Percentiles rank a stretch among this genome's conserved stretches.
These are phyloP conservation scores for Coemansia sp. DNA, from an alignment of 192 early-diverging fungal genomes.

Conservation along the genomic window DNA sequence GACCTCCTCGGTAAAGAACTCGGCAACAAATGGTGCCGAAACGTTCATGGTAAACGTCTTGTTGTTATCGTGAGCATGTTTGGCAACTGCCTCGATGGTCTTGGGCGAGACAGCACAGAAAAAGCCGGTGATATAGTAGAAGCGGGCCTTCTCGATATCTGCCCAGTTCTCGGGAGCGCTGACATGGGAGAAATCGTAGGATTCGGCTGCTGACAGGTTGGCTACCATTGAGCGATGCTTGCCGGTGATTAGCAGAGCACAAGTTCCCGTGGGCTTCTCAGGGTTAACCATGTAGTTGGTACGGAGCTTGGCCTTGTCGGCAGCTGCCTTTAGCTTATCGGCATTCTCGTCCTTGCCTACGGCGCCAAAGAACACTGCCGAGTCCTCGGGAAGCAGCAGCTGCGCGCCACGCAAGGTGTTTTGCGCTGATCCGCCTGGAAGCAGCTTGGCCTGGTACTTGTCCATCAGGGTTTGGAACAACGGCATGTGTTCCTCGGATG, in stretches of 20 bases:
- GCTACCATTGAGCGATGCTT: conserved; percentile 85
- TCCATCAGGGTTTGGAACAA: conserved; percentile 79
- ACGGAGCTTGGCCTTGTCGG: conserved; percentile 77
- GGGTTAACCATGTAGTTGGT: conserved; percentile 83
- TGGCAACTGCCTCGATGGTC: conserved; percentile 80
- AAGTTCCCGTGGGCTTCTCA: conserved; percentile 85
- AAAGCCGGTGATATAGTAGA: conserved; percentile 93
- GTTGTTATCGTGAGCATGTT: conserved; percentile 79
- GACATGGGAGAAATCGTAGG: conserved; percentile 71
- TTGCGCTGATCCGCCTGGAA: conserved; percentile 95
- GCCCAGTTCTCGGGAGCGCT: conserved; percentile 76
- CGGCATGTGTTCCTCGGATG: conserved; percentile 80
- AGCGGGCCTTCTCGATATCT: conserved; percentile 80
- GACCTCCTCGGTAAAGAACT: conserved; percentile 86
- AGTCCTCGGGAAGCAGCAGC: conserved; percentile 82
- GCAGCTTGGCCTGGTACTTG: conserved; percentile 72
- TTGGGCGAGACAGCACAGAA: conserved; percentile 89
- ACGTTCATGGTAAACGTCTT: conserved; percentile 93
- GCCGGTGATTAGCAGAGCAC: conserved; percentile 93
- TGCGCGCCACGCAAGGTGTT: conserved; percentile 91
- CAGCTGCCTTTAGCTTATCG: conserved; percentile 69
- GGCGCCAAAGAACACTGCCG: conserved; percentile 90
- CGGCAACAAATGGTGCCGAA: conserved; percentile 91
- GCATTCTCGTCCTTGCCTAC: conserved; percentile 86
- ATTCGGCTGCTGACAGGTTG: conserved; percentile 93